Evolutionary conservation across 495 filamentous ascomycete genomes (phyloP), one percentile per base, ranked within the genome.

Genomic region (Podospora didyma): DNA sequence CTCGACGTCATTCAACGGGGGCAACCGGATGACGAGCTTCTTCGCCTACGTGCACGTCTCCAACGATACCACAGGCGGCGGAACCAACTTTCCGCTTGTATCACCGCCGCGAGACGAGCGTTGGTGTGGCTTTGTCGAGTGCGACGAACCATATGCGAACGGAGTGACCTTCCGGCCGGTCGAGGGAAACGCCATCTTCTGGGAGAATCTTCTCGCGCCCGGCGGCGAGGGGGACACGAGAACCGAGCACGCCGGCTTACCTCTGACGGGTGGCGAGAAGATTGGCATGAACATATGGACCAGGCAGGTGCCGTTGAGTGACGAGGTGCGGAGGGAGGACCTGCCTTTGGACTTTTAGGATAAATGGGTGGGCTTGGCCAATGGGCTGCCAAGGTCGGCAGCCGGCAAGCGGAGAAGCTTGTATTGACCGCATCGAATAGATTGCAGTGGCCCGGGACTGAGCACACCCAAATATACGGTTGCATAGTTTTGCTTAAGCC

Each of bases 281-380:
- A 77, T 88, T 54, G 87, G 86, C 19, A 76, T 90, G 80, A 90
- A 90, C 70, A 86, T 89, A 61, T 90, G 86, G 86, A 84, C 74
- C 3, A 67, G 70, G 46, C 67, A 73, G 58, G 60, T 62, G 47
- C 63, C 62, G 1, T 28, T 71, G 12, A 58, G 66, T 14, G 67
- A 68, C 31, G 68, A 69, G 49, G 58, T 70, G 44, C 57, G 68
- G 35, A 67, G 68, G 49, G 49, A 54, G 24, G 66, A 69, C 52
- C 5, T 47, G 54, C 54, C 46, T 19, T 42, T 57, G 16, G 54
- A 57, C 47, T 57, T 57, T 45, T 57, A 41, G 48, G 21, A 19
- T 46, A 46, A 46, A 53, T 44, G 37, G 9, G 9, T 26, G 12
- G 1, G 31, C 10, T 17, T 2, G 10, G 31, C 49, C 49, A 51